Evolutionary conservation across 352 stramenopile species (phyloP).

Genomic region (Phytopythium mirpurense): DNA sequence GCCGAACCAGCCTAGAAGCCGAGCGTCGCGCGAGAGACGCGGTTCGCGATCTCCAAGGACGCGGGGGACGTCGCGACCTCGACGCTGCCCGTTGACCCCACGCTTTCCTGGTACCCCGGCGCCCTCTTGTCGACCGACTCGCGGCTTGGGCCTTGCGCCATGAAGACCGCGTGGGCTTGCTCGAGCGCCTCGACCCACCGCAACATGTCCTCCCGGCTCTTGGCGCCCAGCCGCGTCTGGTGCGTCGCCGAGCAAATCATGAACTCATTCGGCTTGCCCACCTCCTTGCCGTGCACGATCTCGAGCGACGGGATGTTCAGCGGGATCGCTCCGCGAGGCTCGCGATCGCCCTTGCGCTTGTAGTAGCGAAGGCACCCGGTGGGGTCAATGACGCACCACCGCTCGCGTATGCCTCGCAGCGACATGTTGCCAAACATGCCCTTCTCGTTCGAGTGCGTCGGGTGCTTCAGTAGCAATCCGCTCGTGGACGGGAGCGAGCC

Average conservation of each 20-base stretch:
- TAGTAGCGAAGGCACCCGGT: conserved; percentile 68
- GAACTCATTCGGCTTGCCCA: conserved; percentile 71
- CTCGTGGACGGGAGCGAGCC: conserved; percentile 34
- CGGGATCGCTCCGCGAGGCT: conserved; percentile 59
- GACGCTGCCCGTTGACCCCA: conserved; percentile 18
- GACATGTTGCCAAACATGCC: conserved; percentile 77
- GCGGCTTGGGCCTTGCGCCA: conserved; percentile 19
- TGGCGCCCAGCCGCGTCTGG: conserved; percentile 69
- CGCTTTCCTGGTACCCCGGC: conserved; percentile 7
- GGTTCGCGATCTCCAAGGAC: conserved; percentile 29
- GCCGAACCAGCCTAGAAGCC: conserved; percentile 35
- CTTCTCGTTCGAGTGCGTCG: conserved; percentile 76
- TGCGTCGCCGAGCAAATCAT: conserved; percentile 70
- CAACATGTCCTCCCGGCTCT: conserved; percentile 67
- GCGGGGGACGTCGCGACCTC: conserved; percentile 22
- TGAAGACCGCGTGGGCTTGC: conserved; percentile 44
- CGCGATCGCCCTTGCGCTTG: conserved; percentile 75
- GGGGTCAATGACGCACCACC: conserved; percentile 68
- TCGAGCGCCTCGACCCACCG: conserved; percentile 61
- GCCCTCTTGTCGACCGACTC: conserved; percentile 22
- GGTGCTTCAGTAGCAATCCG: conserved; percentile 68
- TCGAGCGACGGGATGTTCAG: conserved; percentile 64
- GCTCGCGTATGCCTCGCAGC: conserved; percentile 61
- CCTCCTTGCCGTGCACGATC: conserved; percentile 61
- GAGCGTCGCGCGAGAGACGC: conserved; percentile 52